phyloP scores from a whole-genome alignment of 2,329 filamentous ascomycete species.

The Alternaria arborescens region DNA sequence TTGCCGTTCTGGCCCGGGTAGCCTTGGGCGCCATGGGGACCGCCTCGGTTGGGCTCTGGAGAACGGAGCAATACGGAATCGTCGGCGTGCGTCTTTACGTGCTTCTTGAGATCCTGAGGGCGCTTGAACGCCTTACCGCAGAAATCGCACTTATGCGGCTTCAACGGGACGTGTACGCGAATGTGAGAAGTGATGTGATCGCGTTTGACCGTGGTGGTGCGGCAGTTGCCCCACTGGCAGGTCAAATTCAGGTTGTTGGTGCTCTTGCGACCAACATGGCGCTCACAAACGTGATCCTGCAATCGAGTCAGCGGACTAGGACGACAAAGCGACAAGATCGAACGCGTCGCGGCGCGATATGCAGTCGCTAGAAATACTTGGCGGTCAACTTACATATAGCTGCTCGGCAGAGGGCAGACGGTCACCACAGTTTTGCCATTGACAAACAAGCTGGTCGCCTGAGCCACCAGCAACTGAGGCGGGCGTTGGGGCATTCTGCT shows the following conservation, averaged over 20 bases:
- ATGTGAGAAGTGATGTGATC: conserved; percentile 99
- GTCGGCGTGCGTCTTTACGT: conserved; percentile 98
- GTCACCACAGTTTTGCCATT: conserved; percentile 71
- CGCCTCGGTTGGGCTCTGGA: conserved; percentile 65
- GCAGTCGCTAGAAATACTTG: background rate
- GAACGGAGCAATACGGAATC: conserved; percentile 80
- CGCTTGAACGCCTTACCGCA: conserved; percentile 99
- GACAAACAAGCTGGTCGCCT: conserved; percentile 62
- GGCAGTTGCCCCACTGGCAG: conserved; percentile 95
- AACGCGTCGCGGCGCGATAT: background rate
- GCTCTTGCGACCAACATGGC: conserved; percentile 97
- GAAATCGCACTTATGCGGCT: conserved; percentile 99
- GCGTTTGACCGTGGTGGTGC: conserved; percentile 96
- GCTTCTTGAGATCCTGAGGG: conserved; percentile 98
- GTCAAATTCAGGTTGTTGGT: conserved; percentile 98
- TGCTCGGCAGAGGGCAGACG: conserved; percentile 65
- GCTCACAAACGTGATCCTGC: conserved; percentile 97
- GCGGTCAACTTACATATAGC: conserved; percentile 64
- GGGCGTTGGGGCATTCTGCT: conserved; percentile 45
- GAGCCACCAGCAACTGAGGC: conserved; percentile 40
- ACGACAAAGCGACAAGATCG: background rate
- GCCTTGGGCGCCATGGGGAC: conserved; percentile 45
- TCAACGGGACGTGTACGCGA: conserved; percentile 96
- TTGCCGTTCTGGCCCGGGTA: conserved; percentile 51
- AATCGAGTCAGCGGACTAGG: conserved; percentile 18